phyloP scores from a whole-genome alignment of 441 rosid genomes.

The Syzygium malaccense region DNA sequence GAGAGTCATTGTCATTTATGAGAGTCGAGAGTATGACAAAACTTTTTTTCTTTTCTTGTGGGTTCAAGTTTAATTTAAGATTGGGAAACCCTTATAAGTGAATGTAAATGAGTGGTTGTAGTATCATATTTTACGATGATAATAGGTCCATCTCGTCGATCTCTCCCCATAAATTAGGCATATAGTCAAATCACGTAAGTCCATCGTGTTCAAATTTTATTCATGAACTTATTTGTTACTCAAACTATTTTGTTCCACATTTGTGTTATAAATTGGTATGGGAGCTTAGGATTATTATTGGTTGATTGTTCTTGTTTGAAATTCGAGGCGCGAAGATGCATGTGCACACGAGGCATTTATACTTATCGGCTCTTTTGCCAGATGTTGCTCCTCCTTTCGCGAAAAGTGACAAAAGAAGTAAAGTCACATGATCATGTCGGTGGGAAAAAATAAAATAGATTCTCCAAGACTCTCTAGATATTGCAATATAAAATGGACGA shows the following conservation, averaged over 20 bases:
- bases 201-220: not conserved
- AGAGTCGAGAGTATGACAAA: not conserved
- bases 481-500: too few relatives aligned
- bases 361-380: not conserved
- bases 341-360: not conserved
- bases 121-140: not conserved
- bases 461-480: too few relatives aligned
- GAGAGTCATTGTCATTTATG: not conserved
- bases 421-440: not conserved
- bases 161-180: not conserved
- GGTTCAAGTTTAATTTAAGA: not conserved
- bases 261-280: not conserved
- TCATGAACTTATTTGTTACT: not conserved
- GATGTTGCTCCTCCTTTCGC: too few relatives aligned
- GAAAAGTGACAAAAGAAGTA: too few relatives aligned
- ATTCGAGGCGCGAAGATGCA: not conserved
- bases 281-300: not conserved
- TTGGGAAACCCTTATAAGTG: not conserved
- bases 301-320: not conserved
- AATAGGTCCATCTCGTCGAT: not conserved
- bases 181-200: not conserved
- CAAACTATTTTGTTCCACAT: not conserved
- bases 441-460: too few relatives aligned
- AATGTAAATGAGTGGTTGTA: not conserved
- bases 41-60: not conserved